Conservation (phyloP, 495 filamentous ascomycete genomes). For the Astrothelium subdiscretum region DNA sequence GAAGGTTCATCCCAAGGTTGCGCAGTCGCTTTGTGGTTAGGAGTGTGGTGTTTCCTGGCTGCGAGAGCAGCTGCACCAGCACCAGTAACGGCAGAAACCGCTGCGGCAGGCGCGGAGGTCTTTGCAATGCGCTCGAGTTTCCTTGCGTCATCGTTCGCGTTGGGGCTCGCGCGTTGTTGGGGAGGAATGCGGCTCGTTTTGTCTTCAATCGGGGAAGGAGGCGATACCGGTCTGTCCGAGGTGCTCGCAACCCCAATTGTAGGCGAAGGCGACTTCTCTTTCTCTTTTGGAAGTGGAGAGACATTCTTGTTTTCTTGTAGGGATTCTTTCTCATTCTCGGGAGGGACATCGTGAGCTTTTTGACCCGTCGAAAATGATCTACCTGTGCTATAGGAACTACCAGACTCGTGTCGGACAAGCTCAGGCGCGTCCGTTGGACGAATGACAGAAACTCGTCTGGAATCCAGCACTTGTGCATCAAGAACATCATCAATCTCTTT, state of each 20-base stretch:
- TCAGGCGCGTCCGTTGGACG: neutral
- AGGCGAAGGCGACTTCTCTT: neutral
- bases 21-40: neutral
- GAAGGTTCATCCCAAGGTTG: neutral
- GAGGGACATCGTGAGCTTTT: neutral
- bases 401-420: neutral
- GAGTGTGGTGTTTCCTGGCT: neutral
- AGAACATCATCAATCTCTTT: neutral
- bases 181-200: neutral
- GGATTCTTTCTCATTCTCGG: neutral
- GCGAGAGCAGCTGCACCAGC: neutral
- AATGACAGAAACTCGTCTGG: constrained; percentile 1
- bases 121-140: neutral
- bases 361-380: neutral
- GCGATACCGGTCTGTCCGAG: neutral
- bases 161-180: neutral
- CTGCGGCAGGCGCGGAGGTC: neutral
- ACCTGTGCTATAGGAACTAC: neutral
- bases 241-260: constrained; percentile 7
- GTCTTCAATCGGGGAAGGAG: neutral
- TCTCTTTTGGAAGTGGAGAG: neutral
- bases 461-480: neutral
- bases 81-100: neutral
- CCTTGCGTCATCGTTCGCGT: neutral
- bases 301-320: neutral